Conservation (phyloP, 805 yeast species). For the Zygoascus flipseniorum region DNA sequence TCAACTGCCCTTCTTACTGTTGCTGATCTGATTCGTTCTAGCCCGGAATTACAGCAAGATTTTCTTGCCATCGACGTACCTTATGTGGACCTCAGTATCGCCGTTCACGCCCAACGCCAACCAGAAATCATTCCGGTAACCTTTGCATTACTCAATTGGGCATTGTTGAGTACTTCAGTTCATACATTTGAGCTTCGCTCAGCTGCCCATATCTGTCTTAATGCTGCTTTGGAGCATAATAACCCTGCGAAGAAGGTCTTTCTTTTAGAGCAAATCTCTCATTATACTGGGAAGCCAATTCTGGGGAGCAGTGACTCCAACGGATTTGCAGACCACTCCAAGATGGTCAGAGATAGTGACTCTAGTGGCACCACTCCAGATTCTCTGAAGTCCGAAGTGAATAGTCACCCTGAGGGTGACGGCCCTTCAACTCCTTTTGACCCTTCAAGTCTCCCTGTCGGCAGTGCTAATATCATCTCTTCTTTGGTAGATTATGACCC, state of each 20-base stretch:
- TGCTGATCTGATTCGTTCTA: conserved; percentile 66
- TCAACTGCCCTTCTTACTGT: conserved; percentile 62
- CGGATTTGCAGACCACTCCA: neutral
- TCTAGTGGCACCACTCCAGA: neutral
- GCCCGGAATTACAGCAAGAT: conserved; percentile 56
- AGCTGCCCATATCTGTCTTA: conserved; percentile 58
- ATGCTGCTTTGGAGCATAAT: conserved; percentile 61
- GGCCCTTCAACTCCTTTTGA: neutral
- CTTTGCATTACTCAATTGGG: conserved; percentile 74
- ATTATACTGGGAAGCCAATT: neutral
- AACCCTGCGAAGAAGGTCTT: conserved; percentile 52
- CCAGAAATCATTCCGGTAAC: conserved; percentile 54
- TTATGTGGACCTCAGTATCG: conserved; percentile 67
- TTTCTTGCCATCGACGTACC: conserved; percentile 88
- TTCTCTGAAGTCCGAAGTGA: neutral
- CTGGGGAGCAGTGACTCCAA: neutral
- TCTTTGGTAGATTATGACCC: conserved; percentile 71
- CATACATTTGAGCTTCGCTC: conserved; percentile 77
- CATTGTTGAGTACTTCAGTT: conserved; percentile 66
- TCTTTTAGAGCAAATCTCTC: conserved; percentile 52
- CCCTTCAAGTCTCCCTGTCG: conserved; percentile 6
- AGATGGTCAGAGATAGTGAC: neutral
- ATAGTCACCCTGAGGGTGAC: neutral
- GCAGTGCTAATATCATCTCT: conserved; percentile 53
- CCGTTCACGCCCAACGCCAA: conserved; percentile 26